These are phyloP conservation scores for Angophora floribunda DNA, from an alignment of 345 rosid species.

Conservation along the genomic window DNA sequence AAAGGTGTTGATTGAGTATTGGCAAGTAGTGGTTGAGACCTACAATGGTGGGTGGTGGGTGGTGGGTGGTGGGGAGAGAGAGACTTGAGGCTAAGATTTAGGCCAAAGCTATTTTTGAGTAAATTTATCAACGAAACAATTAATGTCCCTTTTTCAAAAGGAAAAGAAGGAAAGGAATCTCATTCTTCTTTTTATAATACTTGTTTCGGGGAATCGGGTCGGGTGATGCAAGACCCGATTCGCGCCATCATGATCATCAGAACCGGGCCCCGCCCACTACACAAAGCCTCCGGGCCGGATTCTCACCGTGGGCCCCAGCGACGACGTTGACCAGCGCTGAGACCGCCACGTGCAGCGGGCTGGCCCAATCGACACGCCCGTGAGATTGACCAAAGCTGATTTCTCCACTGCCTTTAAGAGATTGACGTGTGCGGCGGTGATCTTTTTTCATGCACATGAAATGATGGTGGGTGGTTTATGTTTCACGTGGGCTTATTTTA, in stretches of 20 bases:
- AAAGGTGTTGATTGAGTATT: not conserved
- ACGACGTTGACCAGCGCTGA: not conserved
- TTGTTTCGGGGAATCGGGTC: not conserved
- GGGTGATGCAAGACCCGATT: not conserved
- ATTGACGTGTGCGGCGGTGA: not conserved
- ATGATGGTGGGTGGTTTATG: not conserved
- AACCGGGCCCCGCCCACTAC: not conserved
- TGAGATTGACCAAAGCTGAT: not conserved
- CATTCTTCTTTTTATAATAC: not conserved
- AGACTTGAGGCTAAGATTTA: not conserved
- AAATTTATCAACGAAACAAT: too few relatives aligned
- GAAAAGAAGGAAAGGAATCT: not conserved
- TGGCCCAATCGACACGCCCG: not conserved
- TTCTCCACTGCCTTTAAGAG: not conserved
- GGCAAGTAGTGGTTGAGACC: not conserved
- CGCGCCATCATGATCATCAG: not conserved
- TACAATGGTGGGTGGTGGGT: too few relatives aligned
- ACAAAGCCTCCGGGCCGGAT: not conserved
- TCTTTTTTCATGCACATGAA: not conserved
- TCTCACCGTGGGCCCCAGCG: not conserved
- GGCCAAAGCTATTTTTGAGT: accelerated
- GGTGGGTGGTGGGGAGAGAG: not conserved
- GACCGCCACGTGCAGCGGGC: not conserved
- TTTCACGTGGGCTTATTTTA: not conserved
- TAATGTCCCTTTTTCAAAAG: too few relatives aligned